These are phyloP conservation scores for Cenchrus fungigraminus DNA, from an alignment of 176 grass and related monocot species.

Conservation along the genomic window DNA sequence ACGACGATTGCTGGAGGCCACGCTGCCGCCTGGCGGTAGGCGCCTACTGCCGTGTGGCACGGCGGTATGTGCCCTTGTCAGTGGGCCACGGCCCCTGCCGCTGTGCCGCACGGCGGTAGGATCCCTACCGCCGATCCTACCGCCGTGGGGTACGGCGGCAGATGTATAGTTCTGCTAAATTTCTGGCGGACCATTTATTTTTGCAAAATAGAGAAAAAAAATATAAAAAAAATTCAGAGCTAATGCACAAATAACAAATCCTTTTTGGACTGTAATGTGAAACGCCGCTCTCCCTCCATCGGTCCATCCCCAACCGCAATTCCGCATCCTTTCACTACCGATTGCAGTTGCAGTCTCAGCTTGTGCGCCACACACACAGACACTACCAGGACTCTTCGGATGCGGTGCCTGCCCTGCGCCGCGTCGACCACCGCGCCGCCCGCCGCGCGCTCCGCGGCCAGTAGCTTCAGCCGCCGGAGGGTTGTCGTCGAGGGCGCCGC, in stretches of 20 bases:
- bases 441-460: slow-evolving; percentile 26
- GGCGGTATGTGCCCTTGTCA: no score
- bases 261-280: background rate
- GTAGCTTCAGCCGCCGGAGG: slow-evolving; percentile 45
- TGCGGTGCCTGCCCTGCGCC: slow-evolving; percentile 48
- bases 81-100: no score
- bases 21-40: no score
- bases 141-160: no score
- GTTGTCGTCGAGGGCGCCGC: slow-evolving; percentile 40
- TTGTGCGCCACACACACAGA: slow-evolving; percentile 32
- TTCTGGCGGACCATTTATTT: no score
- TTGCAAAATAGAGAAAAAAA: no score
- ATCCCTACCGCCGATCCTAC: no score
- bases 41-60: no score
- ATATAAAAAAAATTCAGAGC: background rate
- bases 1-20: no score
- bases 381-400: slow-evolving; percentile 1
- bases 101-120: no score
- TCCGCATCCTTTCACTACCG: background rate
- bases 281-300: background rate
- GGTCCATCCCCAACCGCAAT: background rate
- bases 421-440: slow-evolving; percentile 30
- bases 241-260: background rate
- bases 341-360: background rate
- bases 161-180: no score